Evolutionary conservation across 2,329 filamentous ascomycete species (phyloP).

Genomic region (Periconia sp.): DNA sequence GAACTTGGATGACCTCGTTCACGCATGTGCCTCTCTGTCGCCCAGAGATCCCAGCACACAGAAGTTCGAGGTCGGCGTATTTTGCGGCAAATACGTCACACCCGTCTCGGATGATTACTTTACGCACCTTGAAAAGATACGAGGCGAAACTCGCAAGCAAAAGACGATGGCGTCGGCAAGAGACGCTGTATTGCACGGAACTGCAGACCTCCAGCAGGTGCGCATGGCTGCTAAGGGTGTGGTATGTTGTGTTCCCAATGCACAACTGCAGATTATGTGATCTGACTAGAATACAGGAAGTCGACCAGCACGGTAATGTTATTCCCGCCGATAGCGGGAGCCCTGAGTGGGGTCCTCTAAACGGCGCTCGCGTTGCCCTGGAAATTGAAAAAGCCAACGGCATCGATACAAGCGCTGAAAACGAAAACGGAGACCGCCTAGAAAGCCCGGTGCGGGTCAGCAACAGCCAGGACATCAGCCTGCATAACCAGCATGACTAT

Average conservation of each 20-base stretch:
- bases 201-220: constrained; percentile 62
- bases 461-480: constrained; percentile 60
- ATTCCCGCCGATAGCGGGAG: constrained; percentile 50
- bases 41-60: constrained; percentile 58
- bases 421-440: constrained; percentile 28
- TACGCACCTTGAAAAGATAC: constrained; percentile 71
- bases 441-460: constrained; percentile 48
- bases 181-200: constrained; percentile 64
- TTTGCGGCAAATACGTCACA: constrained; percentile 85
- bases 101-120: constrained; percentile 80
- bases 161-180: constrained; percentile 67
- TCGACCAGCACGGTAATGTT: constrained; percentile 59
- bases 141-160: constrained; percentile 69
- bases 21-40: constrained; percentile 73
- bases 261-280: constrained; percentile 5
- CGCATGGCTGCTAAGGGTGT: constrained; percentile 65
- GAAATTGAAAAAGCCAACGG: constrained; percentile 9
- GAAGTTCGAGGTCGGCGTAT: constrained; percentile 88
- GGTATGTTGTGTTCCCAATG: constrained; percentile 22
- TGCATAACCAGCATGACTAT: constrained; percentile 58
- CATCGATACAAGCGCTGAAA: constrained; percentile 4
- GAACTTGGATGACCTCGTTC: constrained; percentile 75
- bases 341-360: constrained; percentile 27
- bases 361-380: constrained; percentile 13
- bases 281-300: constrained; percentile 33